Base-by-base conservation (phyloP, 305 asterid species). In the Lippia alba region DNA sequence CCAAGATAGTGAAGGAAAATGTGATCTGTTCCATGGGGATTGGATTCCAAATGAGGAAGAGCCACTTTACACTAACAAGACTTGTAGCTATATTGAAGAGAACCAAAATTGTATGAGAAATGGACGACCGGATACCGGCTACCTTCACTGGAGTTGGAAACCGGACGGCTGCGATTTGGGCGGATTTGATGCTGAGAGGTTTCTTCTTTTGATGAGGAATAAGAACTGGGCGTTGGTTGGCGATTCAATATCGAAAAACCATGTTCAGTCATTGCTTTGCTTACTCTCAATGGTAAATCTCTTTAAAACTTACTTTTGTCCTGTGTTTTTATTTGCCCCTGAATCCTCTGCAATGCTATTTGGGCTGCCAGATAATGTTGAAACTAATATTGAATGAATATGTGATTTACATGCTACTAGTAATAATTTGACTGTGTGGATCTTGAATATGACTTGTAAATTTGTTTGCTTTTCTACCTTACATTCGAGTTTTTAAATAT, bases 181-280 rank as follows among this genome's bases (percentile, higher is more conserved):
- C 56, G 92, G 57, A 19, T 48, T 89, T 54, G 79, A 86, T 70
- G 87, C 96, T 0, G 24, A 17, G 49, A 79, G 56, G 73, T 93
- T 93, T 82, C 89, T 91, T 3, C 76, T 85, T 41, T 36, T 57
- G 5, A 89, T 90, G 98, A 89, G 86, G 77, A 78, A 91, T 67
- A 91, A 84, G 70, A 75, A 66, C 2, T 91, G 86, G 95, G 97
- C 83, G 0, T 81, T 89, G 63, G 60, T 93, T 15, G 98, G 98
- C 11, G 98, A 93, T 79, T 93, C 98, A 5, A 86, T 93, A 36
- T 82, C 96, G 0, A 64, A 96, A 51, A 93, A 93, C 85, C 98
- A 93, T 67, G 75, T 85, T 9, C 86, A 91, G 30, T 89, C 98
- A 2, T 73, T 91, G 16, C 84, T 93, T 16, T 91, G 97, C 77